These are phyloP conservation scores for Peronospora destructor DNA, from an alignment of 352 stramenopile species.

Conservation along the genomic window DNA sequence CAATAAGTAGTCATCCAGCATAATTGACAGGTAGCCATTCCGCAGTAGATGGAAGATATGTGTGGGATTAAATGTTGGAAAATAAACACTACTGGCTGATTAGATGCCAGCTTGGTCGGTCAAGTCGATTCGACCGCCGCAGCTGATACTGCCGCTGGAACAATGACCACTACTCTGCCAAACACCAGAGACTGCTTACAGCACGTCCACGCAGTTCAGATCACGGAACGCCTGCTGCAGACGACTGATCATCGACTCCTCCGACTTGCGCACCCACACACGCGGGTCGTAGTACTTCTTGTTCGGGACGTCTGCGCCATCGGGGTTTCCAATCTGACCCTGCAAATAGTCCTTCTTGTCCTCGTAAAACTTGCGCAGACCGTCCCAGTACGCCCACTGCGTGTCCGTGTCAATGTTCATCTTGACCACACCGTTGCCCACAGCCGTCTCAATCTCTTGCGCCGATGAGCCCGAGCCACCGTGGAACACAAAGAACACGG, in stretches of 20 bases:
- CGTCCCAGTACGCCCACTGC: constrained; percentile 99
- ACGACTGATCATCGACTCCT: constrained; percentile 92
- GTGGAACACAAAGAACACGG: constrained; percentile 99
- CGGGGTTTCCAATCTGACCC: constrained; percentile 96
- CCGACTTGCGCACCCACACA: constrained; percentile 95
- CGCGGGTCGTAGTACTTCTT: constrained; percentile 99
- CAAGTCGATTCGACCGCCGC: neutral
- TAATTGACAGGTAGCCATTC: too few species aligned
- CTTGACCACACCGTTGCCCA: constrained; percentile 96
- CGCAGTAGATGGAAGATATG: constrained; percentile 56
- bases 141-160: constrained; percentile 12
- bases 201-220: constrained; percentile 68
- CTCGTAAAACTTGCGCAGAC: constrained; percentile 96
- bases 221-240: constrained; percentile 89
- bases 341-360: constrained; percentile 97
- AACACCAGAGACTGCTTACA: constrained; percentile 17
- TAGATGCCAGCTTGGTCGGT: neutral
- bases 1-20: too few species aligned
- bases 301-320: constrained; percentile 96
- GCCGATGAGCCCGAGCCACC: constrained; percentile 94
- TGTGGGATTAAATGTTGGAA: constrained; percentile 3
- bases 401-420: constrained; percentile 99
- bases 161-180: constrained; percentile 1
- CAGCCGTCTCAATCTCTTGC: constrained; percentile 94
- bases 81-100: constrained; percentile 10